Evolutionary conservation across 2,329 filamentous ascomycete genomes (phyloP), one percentile per base, ranked within the genome.

Genomic region (Ascochyta pisi): DNA sequence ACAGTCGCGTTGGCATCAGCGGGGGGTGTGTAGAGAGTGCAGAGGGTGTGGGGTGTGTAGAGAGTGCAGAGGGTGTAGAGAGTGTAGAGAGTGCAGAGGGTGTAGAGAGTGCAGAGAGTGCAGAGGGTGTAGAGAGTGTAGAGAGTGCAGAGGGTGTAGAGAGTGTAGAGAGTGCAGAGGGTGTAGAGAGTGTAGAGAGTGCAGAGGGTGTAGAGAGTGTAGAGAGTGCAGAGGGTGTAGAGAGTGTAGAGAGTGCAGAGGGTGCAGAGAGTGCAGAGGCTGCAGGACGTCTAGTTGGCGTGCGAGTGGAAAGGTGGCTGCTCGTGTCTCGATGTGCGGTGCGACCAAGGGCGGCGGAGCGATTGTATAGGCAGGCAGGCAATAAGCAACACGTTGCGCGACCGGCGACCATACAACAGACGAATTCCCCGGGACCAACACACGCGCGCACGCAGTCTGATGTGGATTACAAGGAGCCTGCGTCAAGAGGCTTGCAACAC

Each of bases 1-100:
- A 59, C 37, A 57, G 50, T 62, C 51, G 67, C 71, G 73, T 75
- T 63, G 40, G 65, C 67, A 71, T 61, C 31, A 26, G 56, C 29
- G 12, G 58, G 54, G 40, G 16, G 13, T 27, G 22, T 26, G 38
- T 9, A 23, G 38, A 6, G 19, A 26, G 56, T 46, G 61, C 50
- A 51, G 45, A 40, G 42, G 39, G 50, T 41, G 54, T 16, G 50
- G 35, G 34, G 54, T 39, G 50, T 40, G 46, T 9, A 13, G 39
- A 13, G 39, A 4, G 23, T 26, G 23, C 12, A 19, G 10, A 13
- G 39, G 13, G 39, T 26, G 51, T 27, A 54, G 44, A 19, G 19
- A n/a, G 35, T 16, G n/a, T 3, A 26, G 24, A 5, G 38, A 19
- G 22, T 41, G 39, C 39, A 22, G 39, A 13, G 39, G n/a, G 39